These are phyloP conservation scores for Pyronema omphalodes DNA, from an alignment of 495 filamentous ascomycete genomes.

Conservation along the genomic window DNA sequence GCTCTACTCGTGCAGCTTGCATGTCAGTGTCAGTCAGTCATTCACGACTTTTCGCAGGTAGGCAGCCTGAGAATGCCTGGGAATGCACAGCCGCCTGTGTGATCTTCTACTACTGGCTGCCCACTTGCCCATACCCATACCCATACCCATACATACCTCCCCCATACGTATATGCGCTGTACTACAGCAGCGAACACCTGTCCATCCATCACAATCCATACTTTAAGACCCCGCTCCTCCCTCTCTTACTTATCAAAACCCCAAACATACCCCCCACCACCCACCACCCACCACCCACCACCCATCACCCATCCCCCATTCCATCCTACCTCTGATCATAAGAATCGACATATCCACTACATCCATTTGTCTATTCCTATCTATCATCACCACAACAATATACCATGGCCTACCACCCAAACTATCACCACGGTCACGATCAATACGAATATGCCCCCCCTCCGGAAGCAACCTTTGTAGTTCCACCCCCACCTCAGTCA, in stretches of 20 bases:
- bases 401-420: background rate
- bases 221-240: background rate
- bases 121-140: no score
- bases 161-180: background rate
- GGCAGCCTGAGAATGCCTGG: no score
- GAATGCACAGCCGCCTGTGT: no score
- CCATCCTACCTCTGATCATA: background rate
- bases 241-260: background rate
- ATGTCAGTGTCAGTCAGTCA: no score
- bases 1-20: no score
- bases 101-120: no score
- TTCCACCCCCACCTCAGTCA: background rate
- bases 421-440: slow-evolving; percentile 1
- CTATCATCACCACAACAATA: background rate
- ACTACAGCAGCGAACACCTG: background rate
- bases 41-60: no score
- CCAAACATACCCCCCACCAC: background rate
- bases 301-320: background rate
- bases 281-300: background rate
- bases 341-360: background rate
- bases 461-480: background rate
- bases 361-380: background rate
- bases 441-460: slow-evolving; percentile 4
- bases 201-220: background rate
- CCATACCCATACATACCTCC: no score